phyloP scores from a whole-genome alignment of 139 green algal species.

The Micractinium sp. region DNA sequence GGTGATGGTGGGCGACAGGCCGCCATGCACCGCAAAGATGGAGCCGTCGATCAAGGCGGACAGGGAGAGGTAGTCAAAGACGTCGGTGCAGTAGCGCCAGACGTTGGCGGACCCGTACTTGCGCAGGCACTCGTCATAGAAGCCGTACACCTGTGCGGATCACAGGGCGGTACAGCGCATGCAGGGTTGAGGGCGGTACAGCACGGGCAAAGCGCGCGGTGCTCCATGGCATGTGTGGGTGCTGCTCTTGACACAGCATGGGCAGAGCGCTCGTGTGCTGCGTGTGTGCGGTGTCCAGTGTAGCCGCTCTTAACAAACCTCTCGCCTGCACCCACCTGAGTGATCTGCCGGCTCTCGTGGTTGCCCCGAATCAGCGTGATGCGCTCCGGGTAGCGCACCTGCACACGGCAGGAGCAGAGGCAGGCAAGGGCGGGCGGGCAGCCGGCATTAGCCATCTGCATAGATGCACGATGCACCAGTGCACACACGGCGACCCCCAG shows the following conservation, averaged over 20 bases:
- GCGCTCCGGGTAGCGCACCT: slow-evolving; percentile 93
- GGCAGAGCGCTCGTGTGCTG: too few relatives aligned
- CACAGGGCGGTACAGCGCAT: background rate
- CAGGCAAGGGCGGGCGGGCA: background rate
- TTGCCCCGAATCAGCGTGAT: slow-evolving; percentile 98
- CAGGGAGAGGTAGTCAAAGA: slow-evolving; percentile 97
- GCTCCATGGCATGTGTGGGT: too few relatives aligned
- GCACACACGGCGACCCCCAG: too few relatives aligned
- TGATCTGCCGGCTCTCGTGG: slow-evolving; percentile 99
- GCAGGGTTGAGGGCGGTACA: background rate
- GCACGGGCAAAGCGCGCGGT: too few relatives aligned
- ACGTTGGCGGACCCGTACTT: slow-evolving; percentile 99
- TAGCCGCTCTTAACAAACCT: too few relatives aligned
- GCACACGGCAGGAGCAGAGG: background rate
- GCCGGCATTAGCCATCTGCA: background rate
- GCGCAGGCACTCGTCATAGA: slow-evolving; percentile 99
- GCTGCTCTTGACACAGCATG: too few relatives aligned
- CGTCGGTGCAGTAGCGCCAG: slow-evolving; percentile 98
- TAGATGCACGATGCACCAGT: background rate
- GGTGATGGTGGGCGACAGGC: slow-evolving; percentile 91
- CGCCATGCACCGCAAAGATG: slow-evolving; percentile 97
- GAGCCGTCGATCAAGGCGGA: slow-evolving; percentile 92
- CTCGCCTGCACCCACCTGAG: slow-evolving; percentile 78
- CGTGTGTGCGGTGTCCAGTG: too few relatives aligned
- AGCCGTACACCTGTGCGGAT: slow-evolving; percentile 88